A percentile compares a stretch with the other conserved stretches of the same genome.
Evolutionary conservation across 495 filamentous ascomycete species (phyloP).

Genomic region (Aspergillus carlsbadensis): DNA sequence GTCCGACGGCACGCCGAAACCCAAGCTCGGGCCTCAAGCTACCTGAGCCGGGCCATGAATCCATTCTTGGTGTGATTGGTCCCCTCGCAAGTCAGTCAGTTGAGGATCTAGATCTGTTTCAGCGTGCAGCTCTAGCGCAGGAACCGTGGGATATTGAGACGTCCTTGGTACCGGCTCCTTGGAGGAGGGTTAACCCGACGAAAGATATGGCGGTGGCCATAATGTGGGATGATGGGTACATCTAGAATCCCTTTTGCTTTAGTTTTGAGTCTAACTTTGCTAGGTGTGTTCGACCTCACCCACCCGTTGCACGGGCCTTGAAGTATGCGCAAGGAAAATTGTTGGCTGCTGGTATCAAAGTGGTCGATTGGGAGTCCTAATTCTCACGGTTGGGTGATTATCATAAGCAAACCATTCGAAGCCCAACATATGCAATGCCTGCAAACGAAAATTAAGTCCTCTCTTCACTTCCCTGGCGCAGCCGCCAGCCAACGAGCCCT

Average conservation of each 20-base stretch:
- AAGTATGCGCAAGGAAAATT: constrained; percentile 55
- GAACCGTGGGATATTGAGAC: constrained; percentile 65
- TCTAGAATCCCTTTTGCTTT: not conserved
- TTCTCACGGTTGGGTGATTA: constrained; percentile 57
- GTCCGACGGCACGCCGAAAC: constrained; percentile 55
- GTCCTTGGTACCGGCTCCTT: constrained; percentile 56
- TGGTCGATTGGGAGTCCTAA: constrained; percentile 69
- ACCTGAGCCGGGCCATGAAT: constrained; percentile 56
- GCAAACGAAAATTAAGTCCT: constrained; percentile 28
- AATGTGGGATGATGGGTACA: constrained; percentile 64
- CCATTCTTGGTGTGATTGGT: constrained; percentile 60
- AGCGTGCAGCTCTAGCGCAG: constrained; percentile 53
- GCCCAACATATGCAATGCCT: not conserved
- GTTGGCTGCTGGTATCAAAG: constrained; percentile 47
- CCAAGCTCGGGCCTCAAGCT: constrained; percentile 41
- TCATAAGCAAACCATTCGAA: constrained; percentile 31
- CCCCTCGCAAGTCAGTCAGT: constrained; percentile 59
- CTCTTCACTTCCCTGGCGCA: constrained; percentile 58
- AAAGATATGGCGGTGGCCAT: constrained; percentile 63
- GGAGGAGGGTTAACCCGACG: constrained; percentile 44
- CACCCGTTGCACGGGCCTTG: constrained; percentile 63
- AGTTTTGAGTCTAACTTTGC: not conserved
- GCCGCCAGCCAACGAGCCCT: constrained; percentile 43
- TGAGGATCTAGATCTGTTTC: constrained; percentile 64
- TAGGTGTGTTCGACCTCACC: constrained; percentile 56